phyloP scores from a whole-genome alignment of 1,284 basidiomycete genomes.

The Rhodotorula sp. region DNA sequence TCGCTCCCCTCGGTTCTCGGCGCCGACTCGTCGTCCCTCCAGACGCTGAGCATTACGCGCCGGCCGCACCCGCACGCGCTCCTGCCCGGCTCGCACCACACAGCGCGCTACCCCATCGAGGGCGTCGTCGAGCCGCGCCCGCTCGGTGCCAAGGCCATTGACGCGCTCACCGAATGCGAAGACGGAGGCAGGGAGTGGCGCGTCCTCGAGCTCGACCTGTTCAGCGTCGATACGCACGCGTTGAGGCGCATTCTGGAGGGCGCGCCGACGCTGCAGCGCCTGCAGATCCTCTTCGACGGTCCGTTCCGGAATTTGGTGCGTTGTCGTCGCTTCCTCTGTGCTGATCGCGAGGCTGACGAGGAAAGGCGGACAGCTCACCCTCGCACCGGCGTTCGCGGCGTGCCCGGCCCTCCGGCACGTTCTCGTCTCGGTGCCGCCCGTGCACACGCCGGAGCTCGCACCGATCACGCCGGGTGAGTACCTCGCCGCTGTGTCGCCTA shows the following conservation, averaged over 20 bases:
- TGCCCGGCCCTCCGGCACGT: constrained; percentile 15
- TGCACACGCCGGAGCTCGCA: constrained; percentile 26
- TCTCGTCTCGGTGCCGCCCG: constrained; percentile 28
- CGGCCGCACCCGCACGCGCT: constrained; percentile 8
- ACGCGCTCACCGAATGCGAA: constrained; percentile 13
- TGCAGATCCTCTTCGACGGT: constrained; percentile 29
- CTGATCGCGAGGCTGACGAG: neutral
- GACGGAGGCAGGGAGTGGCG: constrained; percentile 12
- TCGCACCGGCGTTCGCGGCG: constrained; percentile 23
- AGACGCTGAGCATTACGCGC: constrained; percentile 21
- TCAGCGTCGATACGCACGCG: constrained; percentile 7
- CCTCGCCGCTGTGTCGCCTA: constrained; percentile 1
- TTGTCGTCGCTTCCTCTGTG: neutral
- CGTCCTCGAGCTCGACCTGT: constrained; percentile 30
- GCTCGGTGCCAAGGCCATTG: constrained; percentile 2
- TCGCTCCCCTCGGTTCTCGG: constrained; percentile 20
- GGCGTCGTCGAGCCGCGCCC: constrained; percentile 9
- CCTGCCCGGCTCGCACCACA: constrained; percentile 29
- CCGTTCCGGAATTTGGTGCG: constrained; percentile 35
- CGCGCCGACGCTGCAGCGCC: constrained; percentile 3
- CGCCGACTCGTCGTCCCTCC: neutral
- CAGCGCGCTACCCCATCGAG: constrained; percentile 22
- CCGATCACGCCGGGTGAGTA: constrained; percentile 13
- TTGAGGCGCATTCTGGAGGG: constrained; percentile 32
- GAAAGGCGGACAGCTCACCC: constrained; percentile 19